phyloP scores from a whole-genome alignment of 148 eudicot species.

The Chenopodium suecicum region DNA sequence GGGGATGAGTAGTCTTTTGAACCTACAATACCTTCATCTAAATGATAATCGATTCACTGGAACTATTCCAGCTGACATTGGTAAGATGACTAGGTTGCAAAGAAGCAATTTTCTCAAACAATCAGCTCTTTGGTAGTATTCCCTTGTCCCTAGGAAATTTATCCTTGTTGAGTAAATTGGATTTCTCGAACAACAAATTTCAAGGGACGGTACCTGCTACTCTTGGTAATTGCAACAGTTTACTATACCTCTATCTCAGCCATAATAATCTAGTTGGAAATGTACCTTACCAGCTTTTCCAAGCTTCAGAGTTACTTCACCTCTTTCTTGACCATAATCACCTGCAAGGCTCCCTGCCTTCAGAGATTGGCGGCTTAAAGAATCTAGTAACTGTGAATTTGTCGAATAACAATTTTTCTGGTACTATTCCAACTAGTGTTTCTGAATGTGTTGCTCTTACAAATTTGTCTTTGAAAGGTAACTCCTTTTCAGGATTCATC shows the following conservation, averaged over 20 bases:
- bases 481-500: constrained; percentile 23
- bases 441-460: constrained; percentile 11
- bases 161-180: background rate
- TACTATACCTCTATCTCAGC: background rate
- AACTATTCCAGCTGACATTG: constrained; percentile 21
- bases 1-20: background rate
- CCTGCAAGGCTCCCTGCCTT: constrained; percentile 24
- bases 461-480: background rate
- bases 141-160: constrained; percentile 8
- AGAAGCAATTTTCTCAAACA: background rate
- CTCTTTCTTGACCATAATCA: background rate
- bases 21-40: background rate
- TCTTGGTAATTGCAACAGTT: constrained; percentile 12
- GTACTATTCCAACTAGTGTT: constrained; percentile 16
- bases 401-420: constrained; percentile 11
- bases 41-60: constrained; percentile 17
- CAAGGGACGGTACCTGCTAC: constrained; percentile 15
- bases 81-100: constrained; percentile 9
- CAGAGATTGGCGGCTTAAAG: constrained; percentile 4
- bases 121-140: constrained; percentile 22
- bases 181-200: background rate
- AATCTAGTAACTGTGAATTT: background rate
- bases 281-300: constrained; percentile 8
- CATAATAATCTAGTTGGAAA: constrained; percentile 12
- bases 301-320: background rate